Evolutionary conservation across 106 monocot species (phyloP).

Genomic region (Apostasia ramifera): DNA sequence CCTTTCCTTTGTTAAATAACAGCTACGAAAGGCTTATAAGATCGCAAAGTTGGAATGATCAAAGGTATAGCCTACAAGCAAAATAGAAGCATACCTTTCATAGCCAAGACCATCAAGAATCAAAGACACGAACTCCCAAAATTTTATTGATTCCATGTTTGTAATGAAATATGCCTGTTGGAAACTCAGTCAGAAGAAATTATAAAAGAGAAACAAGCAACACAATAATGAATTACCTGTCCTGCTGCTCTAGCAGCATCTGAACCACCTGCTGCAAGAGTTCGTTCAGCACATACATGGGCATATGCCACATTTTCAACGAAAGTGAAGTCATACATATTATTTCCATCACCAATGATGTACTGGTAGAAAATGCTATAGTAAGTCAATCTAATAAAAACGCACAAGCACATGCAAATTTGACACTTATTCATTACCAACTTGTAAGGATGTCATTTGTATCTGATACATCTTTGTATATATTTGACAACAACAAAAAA

Average conservation of each 20-base stretch:
- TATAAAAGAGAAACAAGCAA: constrained; percentile 1
- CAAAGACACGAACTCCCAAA: constrained; percentile 92
- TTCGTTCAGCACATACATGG: constrained; percentile 91
- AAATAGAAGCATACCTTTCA: constrained; percentile 47
- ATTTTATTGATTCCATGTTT: constrained; percentile 91
- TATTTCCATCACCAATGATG: constrained; percentile 90
- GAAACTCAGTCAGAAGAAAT: constrained; percentile 1
- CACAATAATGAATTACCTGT: constrained; percentile 30
- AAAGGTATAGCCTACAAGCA: too few species aligned
- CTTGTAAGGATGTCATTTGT: too few species aligned
- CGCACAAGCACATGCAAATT: neutral
- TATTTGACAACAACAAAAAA: too few species aligned
- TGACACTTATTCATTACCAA: neutral
- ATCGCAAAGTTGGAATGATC: constrained; percentile 14
- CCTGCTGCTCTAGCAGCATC: constrained; percentile 52
- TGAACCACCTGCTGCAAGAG: constrained; percentile 54
- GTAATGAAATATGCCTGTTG: constrained; percentile 92
- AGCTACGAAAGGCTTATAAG: constrained; percentile 19
- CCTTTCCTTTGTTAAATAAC: neutral
- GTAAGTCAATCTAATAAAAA: neutral
- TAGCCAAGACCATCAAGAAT: constrained; percentile 95
- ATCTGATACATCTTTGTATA: too few species aligned
- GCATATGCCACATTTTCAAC: constrained; percentile 99
- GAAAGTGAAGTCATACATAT: constrained; percentile 97
- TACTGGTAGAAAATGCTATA: constrained; percentile 33